These are phyloP conservation scores for Cryptosporidium andersoni DNA, from an alignment of 169 alveolate species.

Conservation along the genomic window DNA sequence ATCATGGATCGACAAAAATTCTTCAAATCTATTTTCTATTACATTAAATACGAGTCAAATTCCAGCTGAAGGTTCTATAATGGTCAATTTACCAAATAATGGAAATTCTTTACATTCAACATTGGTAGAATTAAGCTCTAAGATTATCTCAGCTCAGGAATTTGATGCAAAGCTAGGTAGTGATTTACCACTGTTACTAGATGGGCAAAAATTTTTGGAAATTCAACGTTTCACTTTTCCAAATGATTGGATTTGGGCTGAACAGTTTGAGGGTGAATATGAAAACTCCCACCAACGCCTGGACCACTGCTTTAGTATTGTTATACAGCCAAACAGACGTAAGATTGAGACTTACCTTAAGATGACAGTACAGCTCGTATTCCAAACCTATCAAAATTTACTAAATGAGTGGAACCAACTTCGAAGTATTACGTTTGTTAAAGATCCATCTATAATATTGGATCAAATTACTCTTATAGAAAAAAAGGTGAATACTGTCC, in stretches of 20 bases:
- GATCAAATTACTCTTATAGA: slow-evolving; percentile 39
- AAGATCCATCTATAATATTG: slow-evolving; percentile 32
- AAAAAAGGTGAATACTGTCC: slow-evolving; percentile 16
- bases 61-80: slow-evolving; percentile 74
- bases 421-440: slow-evolving; percentile 42
- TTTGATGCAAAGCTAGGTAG: slow-evolving; percentile 85
- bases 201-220: slow-evolving; percentile 87
- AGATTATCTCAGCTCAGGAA: slow-evolving; percentile 88
- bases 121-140: slow-evolving; percentile 81
- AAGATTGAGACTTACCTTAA: slow-evolving; percentile 26
- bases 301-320: slow-evolving; percentile 41
- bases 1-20: slow-evolving; percentile 75
- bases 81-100: slow-evolving; percentile 75
- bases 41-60: slow-evolving; percentile 79
- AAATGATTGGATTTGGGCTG: slow-evolving; percentile 90
- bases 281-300: slow-evolving; percentile 83
- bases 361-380: slow-evolving; percentile 11
- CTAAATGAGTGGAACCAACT: slow-evolving; percentile 21
- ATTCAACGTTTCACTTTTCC: slow-evolving; percentile 91
- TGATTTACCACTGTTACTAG: slow-evolving; percentile 88
- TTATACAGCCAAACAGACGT: slow-evolving; percentile 19
- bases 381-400: slow-evolving; percentile 10
- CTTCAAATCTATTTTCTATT: slow-evolving; percentile 62
- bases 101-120: slow-evolving; percentile 77
- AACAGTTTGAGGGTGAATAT: slow-evolving; percentile 92